Conservation (phyloP, 306 rosid species). For the Trifolium pratense region DNA sequence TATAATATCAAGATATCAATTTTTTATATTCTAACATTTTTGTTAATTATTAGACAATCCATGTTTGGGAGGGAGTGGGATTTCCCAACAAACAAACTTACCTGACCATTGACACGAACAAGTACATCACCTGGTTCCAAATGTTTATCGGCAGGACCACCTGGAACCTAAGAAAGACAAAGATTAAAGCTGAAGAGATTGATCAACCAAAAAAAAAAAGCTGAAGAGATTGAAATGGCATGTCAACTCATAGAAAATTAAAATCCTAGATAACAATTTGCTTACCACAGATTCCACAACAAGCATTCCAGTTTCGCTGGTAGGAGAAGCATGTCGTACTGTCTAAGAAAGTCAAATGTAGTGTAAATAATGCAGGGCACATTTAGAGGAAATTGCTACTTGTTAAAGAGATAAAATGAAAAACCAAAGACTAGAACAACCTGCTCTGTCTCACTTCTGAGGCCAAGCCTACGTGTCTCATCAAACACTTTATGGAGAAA, state of each 20-base stretch:
- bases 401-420: constrained; percentile 1
- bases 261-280: too few species aligned
- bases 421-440: constrained; percentile 51
- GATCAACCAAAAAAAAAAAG: too few species aligned
- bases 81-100: constrained; percentile 64
- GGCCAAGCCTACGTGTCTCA: constrained; percentile 93
- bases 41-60: too few species aligned
- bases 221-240: constrained; percentile 37
- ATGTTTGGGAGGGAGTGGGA: too few species aligned
- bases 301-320: constrained; percentile 92
- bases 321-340: constrained; percentile 79
- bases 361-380: too few species aligned
- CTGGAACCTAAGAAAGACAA: constrained; percentile 80
- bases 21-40: too few species aligned
- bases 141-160: constrained; percentile 82
- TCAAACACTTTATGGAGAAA: constrained; percentile 95
- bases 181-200: constrained; percentile 34
- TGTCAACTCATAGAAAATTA: too few species aligned
- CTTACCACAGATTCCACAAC: constrained; percentile 93
- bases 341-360: constrained; percentile 57
- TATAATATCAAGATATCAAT: too few species aligned
- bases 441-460: constrained; percentile 89
- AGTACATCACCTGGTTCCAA: constrained; percentile 97
- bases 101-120: constrained; percentile 89
- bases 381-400: constrained; percentile 26